phyloP scores from a whole-genome alignment of 176 grass and related monocot species.

The Avena atlantica region DNA sequence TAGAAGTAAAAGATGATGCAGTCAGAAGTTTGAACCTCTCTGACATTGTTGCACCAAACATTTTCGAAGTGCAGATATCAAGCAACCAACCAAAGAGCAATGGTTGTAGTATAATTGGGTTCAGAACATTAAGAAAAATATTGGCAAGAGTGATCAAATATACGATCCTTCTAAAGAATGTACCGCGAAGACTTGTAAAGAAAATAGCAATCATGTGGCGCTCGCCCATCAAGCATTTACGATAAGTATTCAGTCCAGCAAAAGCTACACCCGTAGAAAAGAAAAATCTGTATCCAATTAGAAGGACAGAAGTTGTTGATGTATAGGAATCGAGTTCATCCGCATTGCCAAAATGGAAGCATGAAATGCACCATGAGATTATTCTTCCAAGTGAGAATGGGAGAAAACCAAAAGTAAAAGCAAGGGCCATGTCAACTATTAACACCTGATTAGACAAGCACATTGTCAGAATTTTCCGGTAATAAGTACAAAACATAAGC shows the following conservation, averaged over 20 bases:
- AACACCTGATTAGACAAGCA: conserved; percentile 39
- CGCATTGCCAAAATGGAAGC: background rate
- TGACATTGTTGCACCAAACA: conserved; percentile 43
- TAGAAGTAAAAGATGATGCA: conserved; percentile 46
- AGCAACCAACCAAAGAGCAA: conserved; percentile 43
- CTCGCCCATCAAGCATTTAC: conserved; percentile 23
- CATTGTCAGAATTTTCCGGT: background rate
- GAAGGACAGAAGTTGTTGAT: conserved; percentile 30
- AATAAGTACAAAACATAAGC: background rate
- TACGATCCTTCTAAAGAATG: conserved; percentile 11
- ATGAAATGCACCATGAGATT: background rate
- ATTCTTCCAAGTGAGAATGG: conserved; percentile 52
- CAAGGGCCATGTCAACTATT: conserved; percentile 29
- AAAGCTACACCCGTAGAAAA: background rate
- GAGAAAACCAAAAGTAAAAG: conserved; percentile 39
- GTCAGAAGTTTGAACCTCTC: conserved; percentile 40
- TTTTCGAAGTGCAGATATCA: conserved; percentile 50
- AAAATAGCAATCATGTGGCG: conserved; percentile 16
- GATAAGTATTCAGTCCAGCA: conserved; percentile 25
- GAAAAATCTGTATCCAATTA: conserved; percentile 38
- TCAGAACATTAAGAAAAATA: conserved; percentile 33
- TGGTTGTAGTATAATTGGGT: conserved; percentile 17
- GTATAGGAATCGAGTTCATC: conserved; percentile 11
- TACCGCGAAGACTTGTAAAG: background rate
- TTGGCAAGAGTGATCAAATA: conserved; percentile 25